Evolutionary conservation across 2,329 filamentous ascomycete species (phyloP), one percentile per base, ranked within the genome.

Genomic region (Fusarium devonianum): DNA sequence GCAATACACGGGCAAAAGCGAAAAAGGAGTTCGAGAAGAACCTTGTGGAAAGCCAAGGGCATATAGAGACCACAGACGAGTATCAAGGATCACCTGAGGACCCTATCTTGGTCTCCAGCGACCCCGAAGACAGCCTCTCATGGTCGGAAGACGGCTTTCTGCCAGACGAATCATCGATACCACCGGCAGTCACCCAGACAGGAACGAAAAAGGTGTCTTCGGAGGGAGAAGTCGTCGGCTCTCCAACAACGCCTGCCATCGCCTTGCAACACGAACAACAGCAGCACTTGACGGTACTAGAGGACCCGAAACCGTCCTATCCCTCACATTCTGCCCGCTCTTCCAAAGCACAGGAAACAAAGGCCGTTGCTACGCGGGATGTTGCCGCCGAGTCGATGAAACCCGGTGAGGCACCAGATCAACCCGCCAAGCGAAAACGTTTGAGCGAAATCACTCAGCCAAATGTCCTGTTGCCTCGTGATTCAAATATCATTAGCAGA

Each of bases 51-150:
- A 18, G 11, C 4, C 33, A 39, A 29, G 22, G 36, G 8, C 9
- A 8, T 12, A 9, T 12, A 4, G 19, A 25, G 10, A 11, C 12
- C 7, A 34, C 5, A 8, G 8, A 29, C 3, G 17, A 53, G n/a
- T 19, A 28, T 12, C 39, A 37, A 13, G 44, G 36, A 8, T 23
- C 23, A 3, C 32, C 33, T 3, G n/a, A 48, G 4, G 43, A 51
- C 5, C 39, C 45, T 21, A 50, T 65, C 18, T 28, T 60, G 14
- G 40, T 65, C 4, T 60, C 62, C 13, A 65, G 62, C 13, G 54
- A 54, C 22, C 39, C 21, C 7, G 37, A 38, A 17, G 23, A 39
- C 6, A 60, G 53, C 26, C 53, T 43, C 4, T 32, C 21, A 1
- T 16, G 32, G 1, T 58, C 47, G 1, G 54, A 55, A 5, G 18